Evolutionary conservation across 2,329 filamentous ascomycete species (phyloP).

Genomic region (Westerdykella ornata): DNA sequence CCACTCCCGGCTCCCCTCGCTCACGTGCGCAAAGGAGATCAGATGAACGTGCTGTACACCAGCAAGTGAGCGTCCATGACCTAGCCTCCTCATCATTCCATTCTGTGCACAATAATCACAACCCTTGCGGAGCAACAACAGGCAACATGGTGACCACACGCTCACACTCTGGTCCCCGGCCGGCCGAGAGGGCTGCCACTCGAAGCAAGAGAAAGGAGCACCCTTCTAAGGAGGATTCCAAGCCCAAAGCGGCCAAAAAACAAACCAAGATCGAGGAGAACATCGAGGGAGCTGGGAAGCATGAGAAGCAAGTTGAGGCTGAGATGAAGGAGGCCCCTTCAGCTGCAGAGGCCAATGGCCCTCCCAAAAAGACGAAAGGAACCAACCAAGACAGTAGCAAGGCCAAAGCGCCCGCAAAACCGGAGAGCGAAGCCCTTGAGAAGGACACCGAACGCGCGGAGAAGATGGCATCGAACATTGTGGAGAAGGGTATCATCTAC

Average conservation of each 20-base stretch:
- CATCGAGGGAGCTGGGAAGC: slow-evolving; percentile 36
- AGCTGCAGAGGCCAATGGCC: slow-evolving; percentile 7
- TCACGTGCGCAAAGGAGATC: too few species aligned
- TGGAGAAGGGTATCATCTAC: slow-evolving; percentile 86
- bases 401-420: slow-evolving; percentile 14
- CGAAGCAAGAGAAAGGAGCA: slow-evolving; percentile 39
- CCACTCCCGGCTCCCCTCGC: too few species aligned
- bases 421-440: slow-evolving; percentile 34
- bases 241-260: slow-evolving; percentile 40
- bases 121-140: too few species aligned
- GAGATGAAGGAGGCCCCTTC: slow-evolving; percentile 21
- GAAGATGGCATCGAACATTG: slow-evolving; percentile 53
- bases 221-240: slow-evolving; percentile 32
- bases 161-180: slow-evolving; percentile 18
- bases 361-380: slow-evolving; percentile 1
- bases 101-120: too few species aligned
- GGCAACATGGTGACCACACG: slow-evolving; percentile 24
- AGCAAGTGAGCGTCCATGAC: too few species aligned
- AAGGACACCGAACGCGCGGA: slow-evolving; percentile 48
- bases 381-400: slow-evolving; percentile 5
- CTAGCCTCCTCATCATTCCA: too few species aligned
- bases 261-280: slow-evolving; percentile 52
- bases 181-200: slow-evolving; percentile 26
- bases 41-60: too few species aligned
- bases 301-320: slow-evolving; percentile 13